These are phyloP conservation scores for Mucor piriformis DNA, from an alignment of 371 early-diverging fungal genomes.

Conservation along the genomic window DNA sequence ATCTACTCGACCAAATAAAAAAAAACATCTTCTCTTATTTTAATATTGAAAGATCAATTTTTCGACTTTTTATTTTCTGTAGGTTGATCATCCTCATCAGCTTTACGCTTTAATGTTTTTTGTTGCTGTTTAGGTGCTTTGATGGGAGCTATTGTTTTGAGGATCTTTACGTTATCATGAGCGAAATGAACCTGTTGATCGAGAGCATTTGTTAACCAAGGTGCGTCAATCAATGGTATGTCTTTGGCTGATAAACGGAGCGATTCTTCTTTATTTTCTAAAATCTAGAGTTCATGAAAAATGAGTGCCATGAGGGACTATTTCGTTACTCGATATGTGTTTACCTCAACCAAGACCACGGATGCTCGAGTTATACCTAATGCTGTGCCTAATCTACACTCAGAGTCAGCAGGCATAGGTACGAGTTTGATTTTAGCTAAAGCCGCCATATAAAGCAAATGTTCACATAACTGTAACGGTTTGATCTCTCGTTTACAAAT, in stretches of 20 bases:
- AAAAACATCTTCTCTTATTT: too few species aligned
- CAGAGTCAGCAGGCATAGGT: conserved; percentile 33
- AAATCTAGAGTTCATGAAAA: conserved; percentile 7
- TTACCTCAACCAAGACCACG: background rate
- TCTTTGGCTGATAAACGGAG: conserved; percentile 30
- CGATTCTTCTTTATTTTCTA: conserved; percentile 29
- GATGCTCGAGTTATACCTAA: conserved; percentile 27
- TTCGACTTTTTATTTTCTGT: background rate
- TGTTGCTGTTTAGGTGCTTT: conserved; percentile 8
- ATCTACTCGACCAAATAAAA: too few species aligned
- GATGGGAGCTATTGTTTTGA: conserved; percentile 35
- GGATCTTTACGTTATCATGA: conserved; percentile 24
- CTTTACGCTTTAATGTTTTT: conserved; percentile 16
- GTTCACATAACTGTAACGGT: conserved; percentile 35
- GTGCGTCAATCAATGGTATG: conserved; percentile 27
- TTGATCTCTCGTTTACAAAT: conserved; percentile 46
- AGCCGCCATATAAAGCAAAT: conserved; percentile 39
- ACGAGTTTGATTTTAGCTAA: conserved; percentile 31
- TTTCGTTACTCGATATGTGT: too few species aligned
- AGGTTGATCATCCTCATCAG: background rate
- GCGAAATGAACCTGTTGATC: conserved; percentile 8
- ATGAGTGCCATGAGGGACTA: too few species aligned
- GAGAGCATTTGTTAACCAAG: conserved; percentile 28
- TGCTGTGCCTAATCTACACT: conserved; percentile 23
- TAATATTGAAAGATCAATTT: too few species aligned